A percentile compares a stretch with the other conserved stretches of the same genome.
Evolutionary conservation across 345 rosid species (phyloP).

Genomic region (Citrus sinensis): DNA sequence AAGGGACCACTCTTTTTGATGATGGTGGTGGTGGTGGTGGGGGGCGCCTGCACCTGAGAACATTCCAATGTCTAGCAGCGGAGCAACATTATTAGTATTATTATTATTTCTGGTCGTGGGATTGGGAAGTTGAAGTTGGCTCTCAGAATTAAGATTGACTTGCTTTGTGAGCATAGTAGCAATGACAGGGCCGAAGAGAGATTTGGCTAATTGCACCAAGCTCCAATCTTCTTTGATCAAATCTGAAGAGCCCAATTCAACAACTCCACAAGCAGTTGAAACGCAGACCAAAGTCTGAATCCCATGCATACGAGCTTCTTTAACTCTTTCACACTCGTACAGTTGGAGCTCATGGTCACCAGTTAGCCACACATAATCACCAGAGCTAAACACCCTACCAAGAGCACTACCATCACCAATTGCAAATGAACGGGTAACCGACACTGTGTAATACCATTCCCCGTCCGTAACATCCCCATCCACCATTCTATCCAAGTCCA

Average conservation of each 20-base stretch:
- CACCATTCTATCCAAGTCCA: constrained; percentile 26
- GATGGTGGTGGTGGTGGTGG: neutral
- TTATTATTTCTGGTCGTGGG: neutral
- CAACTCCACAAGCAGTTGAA: constrained; percentile 42
- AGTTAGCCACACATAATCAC: constrained; percentile 35
- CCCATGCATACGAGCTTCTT: constrained; percentile 46
- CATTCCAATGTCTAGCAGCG: constrained; percentile 24
- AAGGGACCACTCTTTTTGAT: constrained; percentile 10
- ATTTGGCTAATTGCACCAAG: constrained; percentile 34
- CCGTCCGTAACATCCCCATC: constrained; percentile 25
- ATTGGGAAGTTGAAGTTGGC: constrained; percentile 3
- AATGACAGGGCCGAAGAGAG: constrained; percentile 29
- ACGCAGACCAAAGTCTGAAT: constrained; percentile 45
- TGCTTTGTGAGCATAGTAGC: constrained; percentile 5
- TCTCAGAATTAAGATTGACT: neutral
- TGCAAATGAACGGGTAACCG: constrained; percentile 30
- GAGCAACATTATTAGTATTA: neutral
- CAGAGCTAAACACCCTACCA: constrained; percentile 33
- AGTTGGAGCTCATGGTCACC: constrained; percentile 30
- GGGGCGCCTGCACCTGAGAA: constrained; percentile 2
- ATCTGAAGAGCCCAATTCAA: constrained; percentile 54
- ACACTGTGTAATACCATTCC: constrained; percentile 45
- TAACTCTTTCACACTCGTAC: constrained; percentile 42
- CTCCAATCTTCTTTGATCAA: constrained; percentile 32
- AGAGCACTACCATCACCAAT: constrained; percentile 30